These are phyloP conservation scores for Ajuga chamaepitys DNA, from an alignment of 257 asterid species.

Conservation along the genomic window DNA sequence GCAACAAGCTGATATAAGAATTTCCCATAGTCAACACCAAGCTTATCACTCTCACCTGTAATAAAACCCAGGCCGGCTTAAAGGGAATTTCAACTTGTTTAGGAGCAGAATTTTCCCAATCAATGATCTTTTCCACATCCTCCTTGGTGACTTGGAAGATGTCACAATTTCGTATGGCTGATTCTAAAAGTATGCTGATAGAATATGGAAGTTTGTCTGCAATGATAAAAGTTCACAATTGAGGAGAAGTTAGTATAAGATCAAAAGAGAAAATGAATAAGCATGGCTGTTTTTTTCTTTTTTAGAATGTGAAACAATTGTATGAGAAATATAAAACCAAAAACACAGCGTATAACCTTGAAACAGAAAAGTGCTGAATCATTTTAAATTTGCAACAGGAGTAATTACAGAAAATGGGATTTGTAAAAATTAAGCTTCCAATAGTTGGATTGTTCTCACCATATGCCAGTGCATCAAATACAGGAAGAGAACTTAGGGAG, in stretches of 20 bases:
- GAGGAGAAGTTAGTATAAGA: background rate
- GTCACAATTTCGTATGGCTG: conserved; percentile 83
- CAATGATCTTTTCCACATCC: conserved; percentile 80
- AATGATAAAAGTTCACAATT: background rate
- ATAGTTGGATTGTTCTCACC: background rate
- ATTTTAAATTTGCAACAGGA: background rate
- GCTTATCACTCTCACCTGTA: conserved; percentile 51
- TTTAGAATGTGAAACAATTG: background rate
- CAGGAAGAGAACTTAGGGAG: background rate
- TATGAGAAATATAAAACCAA: background rate
- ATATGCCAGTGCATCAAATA: background rate
- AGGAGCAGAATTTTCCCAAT: conserved; percentile 80
- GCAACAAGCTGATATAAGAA: background rate
- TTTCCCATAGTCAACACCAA: background rate
- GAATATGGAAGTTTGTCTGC: conserved; percentile 66
- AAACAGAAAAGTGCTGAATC: background rate
- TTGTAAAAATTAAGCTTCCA: too few relatives aligned
- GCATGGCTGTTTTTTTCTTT: too few relatives aligned
- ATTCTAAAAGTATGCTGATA: conserved; percentile 60
- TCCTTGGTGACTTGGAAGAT: conserved; percentile 74
- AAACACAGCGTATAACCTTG: background rate
- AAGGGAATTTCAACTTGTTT: conserved; percentile 89
- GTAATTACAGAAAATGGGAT: background rate
- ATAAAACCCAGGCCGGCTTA: conserved; percentile 86
- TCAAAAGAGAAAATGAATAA: background rate